Evolutionary conservation across 2,329 filamentous ascomycete genomes (phyloP), one percentile per base, ranked within the genome.

Genomic region (Orbilia oligospora): DNA sequence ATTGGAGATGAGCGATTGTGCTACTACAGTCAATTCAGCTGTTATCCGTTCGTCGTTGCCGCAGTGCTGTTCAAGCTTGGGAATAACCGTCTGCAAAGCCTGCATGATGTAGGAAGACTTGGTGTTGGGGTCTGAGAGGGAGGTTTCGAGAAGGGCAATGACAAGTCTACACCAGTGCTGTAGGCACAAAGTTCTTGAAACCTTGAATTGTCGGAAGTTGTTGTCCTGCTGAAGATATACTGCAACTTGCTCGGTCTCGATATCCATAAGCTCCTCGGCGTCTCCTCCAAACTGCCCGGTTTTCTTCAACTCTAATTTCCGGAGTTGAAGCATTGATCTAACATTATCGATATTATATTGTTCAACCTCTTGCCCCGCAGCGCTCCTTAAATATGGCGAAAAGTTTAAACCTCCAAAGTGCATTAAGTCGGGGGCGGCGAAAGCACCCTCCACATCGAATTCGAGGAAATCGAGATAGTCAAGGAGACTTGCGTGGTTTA

Each of bases 381-480:
- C 81, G 9, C 81, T 83, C 36, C 66, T 64, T 33, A 68, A 38
- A 22, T 76, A 79, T 1, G 79, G 69, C n/a, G 79, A 80, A 16
- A 81, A 81, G 44, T 81, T 81, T 6, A 80, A 36, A 46, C 81
- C 81, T 3, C 73, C 56, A 64, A 82, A 81, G 63, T 68, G 80
- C 12, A 33, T 69, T 20, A 80, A 53, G 20, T 65, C 53, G 27
- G 81, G 82, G 24, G 69, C n/a, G 14, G 70, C 58, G 51, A 85
- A 82, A 12, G 84, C 83, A 72, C 84, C 84, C 0, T 85, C 84
- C 46, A 90, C 86, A 58, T 89, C 87, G 10, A 91, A 84, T 78
- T 92, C 90, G 83, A 96, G 88, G 82, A 98, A 98, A 84, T 99
- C 96, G 82, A 97, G 96, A 22, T 98, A 88, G 80, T 97, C 94